A percentile compares a stretch with the other conserved stretches of the same genome.
phyloP scores from a whole-genome alignment of 2,329 filamentous ascomycete species.

The Pseudogymnoascus sp. region DNA sequence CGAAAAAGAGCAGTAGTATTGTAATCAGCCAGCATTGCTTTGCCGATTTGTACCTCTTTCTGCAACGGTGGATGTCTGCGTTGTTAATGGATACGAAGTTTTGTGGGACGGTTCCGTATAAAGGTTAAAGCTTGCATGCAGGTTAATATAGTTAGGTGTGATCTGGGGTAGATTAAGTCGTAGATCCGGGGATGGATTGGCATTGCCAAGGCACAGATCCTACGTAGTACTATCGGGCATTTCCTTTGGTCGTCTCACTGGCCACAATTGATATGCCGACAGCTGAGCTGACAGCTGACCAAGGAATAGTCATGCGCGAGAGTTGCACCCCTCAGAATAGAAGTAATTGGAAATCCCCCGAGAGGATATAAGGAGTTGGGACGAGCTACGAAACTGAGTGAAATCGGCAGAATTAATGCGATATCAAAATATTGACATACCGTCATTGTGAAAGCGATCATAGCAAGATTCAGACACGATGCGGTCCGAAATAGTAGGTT shows the following conservation, averaged over 20 bases:
- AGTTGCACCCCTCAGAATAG: neutral
- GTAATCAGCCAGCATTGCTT: no score
- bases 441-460: neutral
- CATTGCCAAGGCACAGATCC: neutral
- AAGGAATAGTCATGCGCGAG: neutral
- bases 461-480: neutral
- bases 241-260: neutral
- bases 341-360: neutral
- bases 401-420: neutral
- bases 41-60: no score
- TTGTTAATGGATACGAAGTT: no score
- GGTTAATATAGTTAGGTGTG: neutral
- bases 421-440: neutral
- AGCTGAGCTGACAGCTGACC: neutral
- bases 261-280: neutral
- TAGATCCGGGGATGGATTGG: neutral
- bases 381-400: neutral
- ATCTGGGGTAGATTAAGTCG: neutral
- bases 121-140: neutral
- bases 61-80: no score
- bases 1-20: neutral
- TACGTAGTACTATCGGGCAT: neutral
- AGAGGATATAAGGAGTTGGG: neutral
- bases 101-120: neutral
- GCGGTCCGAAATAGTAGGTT: neutral